Evolutionary conservation across 805 yeast genomes (phyloP), one percentile per base, ranked within the genome.

Genomic region (Soucietia sequanensis): DNA sequence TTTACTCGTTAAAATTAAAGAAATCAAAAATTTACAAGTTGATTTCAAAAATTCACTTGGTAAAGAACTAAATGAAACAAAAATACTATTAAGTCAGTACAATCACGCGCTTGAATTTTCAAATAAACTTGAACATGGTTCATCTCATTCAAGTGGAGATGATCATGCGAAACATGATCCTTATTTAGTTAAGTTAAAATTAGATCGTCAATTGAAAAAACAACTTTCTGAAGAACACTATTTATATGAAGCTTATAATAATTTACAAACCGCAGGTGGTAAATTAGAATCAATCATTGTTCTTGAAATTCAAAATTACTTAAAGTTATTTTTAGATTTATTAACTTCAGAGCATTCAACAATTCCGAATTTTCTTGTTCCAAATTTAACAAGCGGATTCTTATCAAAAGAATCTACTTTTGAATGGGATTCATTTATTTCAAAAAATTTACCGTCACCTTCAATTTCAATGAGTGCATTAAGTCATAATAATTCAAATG

Each of bases 401-500:
- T 74, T 89, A 42, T 74, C 84, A 23, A 83, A 84, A 53, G 89
- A 84, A 40, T 80, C 95, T 9, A 70, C 76, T 23, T 78, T 79
- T 54, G 98, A 93, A 66, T 91, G 97, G 96, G 86, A 84, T 41
- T 75, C 85, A 22, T 93, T 87, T 45, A 75, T 90, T 34, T 62
- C 78, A 7, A 76, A 82, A 42, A 89, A 90, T 61, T 65, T 67
- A 29, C 71, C 72, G 12, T 43, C 61, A 3, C 51, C 61, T 6
- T 44, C 55, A 8, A 43, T 53, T 12, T 46, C 64, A 3, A 38
- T 50, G 5, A 49, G 50, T 41, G 57, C 62, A 4, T 48, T 56
- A 15, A 54, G 58, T 22, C 54, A 52, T 31, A 38, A 51, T 26
- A 44, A 54, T 11, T 50, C 63, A 12, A 40, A 48, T 17, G 46